Percentiles rank a stretch among this genome's conserved stretches.
Evolutionary conservation across 768 basidiomycete species (phyloP).

Genomic region (Termitomyces sp.): DNA sequence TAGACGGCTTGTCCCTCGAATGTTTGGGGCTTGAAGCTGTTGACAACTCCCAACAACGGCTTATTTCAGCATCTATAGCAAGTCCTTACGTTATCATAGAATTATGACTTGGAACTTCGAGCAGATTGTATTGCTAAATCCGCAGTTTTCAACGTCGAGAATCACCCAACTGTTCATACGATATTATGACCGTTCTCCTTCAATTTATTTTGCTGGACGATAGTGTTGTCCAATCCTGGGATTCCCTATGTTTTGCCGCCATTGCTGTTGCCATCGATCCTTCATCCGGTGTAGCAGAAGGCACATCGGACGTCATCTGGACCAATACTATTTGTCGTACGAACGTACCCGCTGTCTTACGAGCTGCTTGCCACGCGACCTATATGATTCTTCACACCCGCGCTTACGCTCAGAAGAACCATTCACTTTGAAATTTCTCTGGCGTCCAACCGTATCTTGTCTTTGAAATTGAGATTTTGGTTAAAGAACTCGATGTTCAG

Average conservation of each 20-base stretch:
- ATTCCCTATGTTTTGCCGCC: constrained; percentile 75
- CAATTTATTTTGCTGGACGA: constrained; percentile 67
- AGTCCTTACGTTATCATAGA: constrained; percentile 68
- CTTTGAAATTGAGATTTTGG: constrained; percentile 72
- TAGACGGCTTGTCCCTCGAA: constrained; percentile 64
- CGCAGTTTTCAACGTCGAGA: constrained; percentile 9
- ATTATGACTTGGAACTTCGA: constrained; percentile 77
- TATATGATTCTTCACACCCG: constrained; percentile 45
- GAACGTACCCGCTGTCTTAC: constrained; percentile 63
- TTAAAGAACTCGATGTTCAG: constrained; percentile 85
- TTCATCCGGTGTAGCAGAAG: neutral
- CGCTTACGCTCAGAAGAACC: constrained; percentile 23
- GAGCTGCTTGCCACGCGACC: constrained; percentile 76
- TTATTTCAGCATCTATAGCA: constrained; percentile 49
- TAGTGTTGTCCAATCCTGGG: constrained; percentile 72
- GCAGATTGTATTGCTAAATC: constrained; percentile 76
- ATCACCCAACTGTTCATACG: constrained; percentile 19
- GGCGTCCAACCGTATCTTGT: constrained; percentile 53
- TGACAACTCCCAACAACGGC: constrained; percentile 15
- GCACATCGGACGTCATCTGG: constrained; percentile 79
- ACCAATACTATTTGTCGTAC: constrained; percentile 74
- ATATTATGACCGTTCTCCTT: constrained; percentile 53
- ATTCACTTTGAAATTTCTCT: constrained; percentile 31
- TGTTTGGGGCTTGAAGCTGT: constrained; percentile 54
- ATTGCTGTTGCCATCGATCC: constrained; percentile 52